Percentiles rank a stretch among this genome's conserved stretches.
These are phyloP conservation scores for Lolium perenne DNA, from an alignment of 176 grass and related monocot genomes.

Conservation along the genomic window DNA sequence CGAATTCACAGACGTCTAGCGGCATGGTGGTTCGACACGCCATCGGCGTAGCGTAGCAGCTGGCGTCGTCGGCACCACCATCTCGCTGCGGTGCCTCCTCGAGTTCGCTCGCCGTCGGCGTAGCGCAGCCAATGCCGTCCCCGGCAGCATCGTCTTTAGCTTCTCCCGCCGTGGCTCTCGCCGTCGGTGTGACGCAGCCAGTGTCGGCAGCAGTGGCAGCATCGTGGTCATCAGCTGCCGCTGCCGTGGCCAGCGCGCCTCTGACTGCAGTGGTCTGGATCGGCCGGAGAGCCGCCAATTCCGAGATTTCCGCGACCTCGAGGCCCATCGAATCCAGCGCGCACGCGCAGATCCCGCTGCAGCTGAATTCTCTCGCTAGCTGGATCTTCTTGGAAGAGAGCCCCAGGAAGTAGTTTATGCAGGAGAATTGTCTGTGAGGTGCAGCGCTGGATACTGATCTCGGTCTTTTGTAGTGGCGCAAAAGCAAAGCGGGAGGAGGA, in stretches of 20 bases:
- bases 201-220: neutral
- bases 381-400: neutral
- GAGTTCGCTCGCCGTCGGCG: neutral
- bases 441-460: neutral
- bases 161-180: neutral
- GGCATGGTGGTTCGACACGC: neutral
- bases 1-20: neutral
- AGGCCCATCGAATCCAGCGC: slow-evolving; percentile 48
- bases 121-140: slow-evolving; percentile 45
- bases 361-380: too few species aligned
- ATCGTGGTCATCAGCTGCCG: slow-evolving; percentile 32
- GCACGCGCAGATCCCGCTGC: slow-evolving; percentile 3
- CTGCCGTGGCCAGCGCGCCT: slow-evolving; percentile 17
- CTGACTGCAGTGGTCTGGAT: slow-evolving; percentile 32
- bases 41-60: slow-evolving; percentile 57
- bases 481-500: slow-evolving; percentile 16
- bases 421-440: neutral
- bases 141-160: neutral
- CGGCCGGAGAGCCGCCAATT: slow-evolving; percentile 60
- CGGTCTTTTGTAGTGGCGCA: slow-evolving; percentile 28
- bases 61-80: neutral
- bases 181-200: slow-evolving; percentile 57
- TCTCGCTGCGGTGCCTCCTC: neutral
- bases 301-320: slow-evolving; percentile 47
- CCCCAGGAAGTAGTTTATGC: neutral